A percentile compares a stretch with the other conserved stretches of the same genome.
Conservation (phyloP, 139 green algal species). For the Picochlorum sp. region DNA sequence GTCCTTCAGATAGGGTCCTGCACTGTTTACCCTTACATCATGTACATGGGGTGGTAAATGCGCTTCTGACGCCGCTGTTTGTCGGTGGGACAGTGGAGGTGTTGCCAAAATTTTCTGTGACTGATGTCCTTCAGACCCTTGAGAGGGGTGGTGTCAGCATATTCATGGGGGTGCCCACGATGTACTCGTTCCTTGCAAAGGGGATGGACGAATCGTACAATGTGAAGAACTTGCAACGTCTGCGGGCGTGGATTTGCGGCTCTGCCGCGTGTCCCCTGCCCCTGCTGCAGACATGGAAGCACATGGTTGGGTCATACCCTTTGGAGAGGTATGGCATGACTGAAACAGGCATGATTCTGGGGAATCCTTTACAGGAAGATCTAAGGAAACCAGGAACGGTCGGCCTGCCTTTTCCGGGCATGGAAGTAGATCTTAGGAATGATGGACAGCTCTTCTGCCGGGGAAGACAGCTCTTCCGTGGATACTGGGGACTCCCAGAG, state of each 20-base stretch:
- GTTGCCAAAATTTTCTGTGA: constrained; percentile 65
- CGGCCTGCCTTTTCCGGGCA: constrained; percentile 63
- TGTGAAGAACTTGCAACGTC: constrained; percentile 30
- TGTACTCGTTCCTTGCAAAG: constrained; percentile 82
- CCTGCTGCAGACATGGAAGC: constrained; percentile 63
- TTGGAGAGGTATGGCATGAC: constrained; percentile 98
- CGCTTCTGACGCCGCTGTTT: constrained; percentile 61
- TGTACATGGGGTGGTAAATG: constrained; percentile 93
- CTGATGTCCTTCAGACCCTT: constrained; percentile 50
- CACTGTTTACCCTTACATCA: constrained; percentile 92
- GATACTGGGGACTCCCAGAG: constrained; percentile 77
- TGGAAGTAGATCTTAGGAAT: constrained; percentile 42
- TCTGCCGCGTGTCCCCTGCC: constrained; percentile 79
- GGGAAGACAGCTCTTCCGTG: constrained; percentile 65
- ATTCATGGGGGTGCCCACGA: constrained; percentile 96
- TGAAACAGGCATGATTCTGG: constrained; percentile 93
- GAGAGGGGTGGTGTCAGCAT: constrained; percentile 49
- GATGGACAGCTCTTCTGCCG: constrained; percentile 64
- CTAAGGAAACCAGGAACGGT: constrained; percentile 60
- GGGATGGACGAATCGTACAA: constrained; percentile 40
- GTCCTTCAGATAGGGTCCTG: constrained; percentile 64
- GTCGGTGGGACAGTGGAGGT: constrained; percentile 69
- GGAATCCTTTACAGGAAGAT: constrained; percentile 63
- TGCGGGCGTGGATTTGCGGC: constrained; percentile 78
- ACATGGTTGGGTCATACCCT: constrained; percentile 28